Evolutionary conservation across 139 green algal genomes (phyloP), one percentile per base, ranked within the genome.

Genomic region (Picochlorum sp.): DNA sequence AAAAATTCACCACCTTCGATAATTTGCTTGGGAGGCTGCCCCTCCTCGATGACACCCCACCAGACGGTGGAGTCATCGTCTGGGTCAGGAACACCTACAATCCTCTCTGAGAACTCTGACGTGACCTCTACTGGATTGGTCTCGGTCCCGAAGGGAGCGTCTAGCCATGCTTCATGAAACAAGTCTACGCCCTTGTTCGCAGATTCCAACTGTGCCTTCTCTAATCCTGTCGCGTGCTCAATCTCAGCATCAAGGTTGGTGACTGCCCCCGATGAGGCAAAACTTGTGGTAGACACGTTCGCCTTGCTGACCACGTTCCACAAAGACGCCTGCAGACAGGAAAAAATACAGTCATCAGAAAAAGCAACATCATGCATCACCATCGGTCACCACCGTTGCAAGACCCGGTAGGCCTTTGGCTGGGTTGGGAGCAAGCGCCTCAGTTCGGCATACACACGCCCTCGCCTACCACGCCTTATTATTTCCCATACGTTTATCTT

Each of bases 1-100:
- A 90, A 90, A 61, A 79, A 90, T 62, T 90, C 83, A 10, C 83
- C 83, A 49, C 69, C 76, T 59, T 90, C 83, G 6, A 90, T 75
- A 47, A 90, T 78, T 64, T 90, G 83, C 72, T 84, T 89, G 14
- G 83, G 83, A 7, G 80, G 66, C 57, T 90, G 67, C 2, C 75
- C 74, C 26, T 82, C 79, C 64, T 84, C 59, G 23, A 87, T 77
- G 24, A 62, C 66, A 30, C 77, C 80, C 80, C 81, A 85, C 62
- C 66, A 82, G 62, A 85, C 69, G 64, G 79, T 50, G 21, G 74
- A 87, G 73, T 90, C 83, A 67, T 90, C 83, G 46, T 89, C 82
- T 7, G 83, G 83, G 69, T 90, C 83, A n/a, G 74, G 69, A 23
- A 89, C 82, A 9, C 83, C 83, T 49, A 90, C 83, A 45, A 90